Base-by-base conservation (phyloP, 192 early-diverging fungal genomes). In the Entomortierella beljakovae region DNA sequence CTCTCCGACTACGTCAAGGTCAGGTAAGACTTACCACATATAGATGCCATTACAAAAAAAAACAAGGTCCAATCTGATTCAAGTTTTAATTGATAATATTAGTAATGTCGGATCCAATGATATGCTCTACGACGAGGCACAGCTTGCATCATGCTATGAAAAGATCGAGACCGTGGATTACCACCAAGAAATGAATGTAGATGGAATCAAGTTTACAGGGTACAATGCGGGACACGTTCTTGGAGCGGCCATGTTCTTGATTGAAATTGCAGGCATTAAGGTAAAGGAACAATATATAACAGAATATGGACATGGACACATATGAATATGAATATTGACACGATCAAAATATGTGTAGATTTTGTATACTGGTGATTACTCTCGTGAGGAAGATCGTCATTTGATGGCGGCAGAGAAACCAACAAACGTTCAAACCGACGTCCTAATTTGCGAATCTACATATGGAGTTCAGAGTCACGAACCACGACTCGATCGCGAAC, bases 221-320 rank as follows among this genome's bases (percentile, higher is more conserved):
- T 99, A 93, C 81, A 97, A 99, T 77, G 98, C 98, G 15, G 98
- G 98, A 20, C 98, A 99, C 67, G 98, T 99, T 32, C 88, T 99
- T 33, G 98, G 98, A 3, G 98, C 98, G 0, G 96, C 96, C 33
- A 98, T 99, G 98, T 99, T 97, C 70, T 85, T 94, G 72, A 91
- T 95, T 42, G 94, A 95, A 69, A 94, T 95, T 59, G 93, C 93
- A 10, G 93, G 96, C 55, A 90, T 98, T 29, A 90, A 92, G 71
- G 88, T 94, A 67, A 53, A 8, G 37, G 37, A 13, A 8, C 13
- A 38, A 38, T 38, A 38, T 8, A 13, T 8, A 38, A 8, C 6
- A 6, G 13, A 38, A 38, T 13, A 38, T 13, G 33, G 34, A 35
- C 33, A 23, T 38, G 37, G 37, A 13, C 13, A 8, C 6, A 38